Base-by-base conservation (phyloP, 106 monocot genomes). In the Cymbidium sinense region DNA sequence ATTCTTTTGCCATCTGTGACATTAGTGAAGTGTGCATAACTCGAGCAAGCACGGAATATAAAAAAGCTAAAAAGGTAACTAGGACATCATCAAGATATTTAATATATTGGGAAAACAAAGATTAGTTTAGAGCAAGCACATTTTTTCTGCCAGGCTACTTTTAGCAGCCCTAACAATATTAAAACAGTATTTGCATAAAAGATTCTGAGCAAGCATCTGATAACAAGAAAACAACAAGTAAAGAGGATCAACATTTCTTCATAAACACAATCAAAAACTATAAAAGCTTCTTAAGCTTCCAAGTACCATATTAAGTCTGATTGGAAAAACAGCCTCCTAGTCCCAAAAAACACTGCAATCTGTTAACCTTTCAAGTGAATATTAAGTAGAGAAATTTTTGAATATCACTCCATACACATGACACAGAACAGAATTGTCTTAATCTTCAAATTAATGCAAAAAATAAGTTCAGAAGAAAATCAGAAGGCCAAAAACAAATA, bases 1-100 rank as follows among this genome's bases (percentile, higher is more conserved):
- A 11, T 82, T 96, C 96, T 77, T 86, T 89, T 27, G 93, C 89
- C 89, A 96, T 91, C 96, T 96, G 77, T 58, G 2, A 33, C 58
- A 79, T 41, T 58, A 82, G 34, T 0, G 20, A 33, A 17, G 67
- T 33, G 29, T 31, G 29, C 29, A 33, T 31, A 67, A 64, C 28
- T 64, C 12, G 28, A 67, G 31, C 29, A 33, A 67, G 31, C 11
- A 33, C 31, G 67, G 15, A 47, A 67, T 31, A 67, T 33, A 67
- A 29, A 34, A 67, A 67, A 33, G 31, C 67, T 64, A 67, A 58
- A n/a, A 58, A 58, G 23, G 4, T n/a, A 47, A 8, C 9, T 23
- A 61, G 61, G 61, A 7, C 61, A 62, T 62, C 61, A 61, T 1
- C 61, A 2, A 62, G 61, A 62, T 27, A 62, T 62, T 62, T 9